phyloP scores from a whole-genome alignment of 306 rosid genomes.

The Luffa acutangula region DNA sequence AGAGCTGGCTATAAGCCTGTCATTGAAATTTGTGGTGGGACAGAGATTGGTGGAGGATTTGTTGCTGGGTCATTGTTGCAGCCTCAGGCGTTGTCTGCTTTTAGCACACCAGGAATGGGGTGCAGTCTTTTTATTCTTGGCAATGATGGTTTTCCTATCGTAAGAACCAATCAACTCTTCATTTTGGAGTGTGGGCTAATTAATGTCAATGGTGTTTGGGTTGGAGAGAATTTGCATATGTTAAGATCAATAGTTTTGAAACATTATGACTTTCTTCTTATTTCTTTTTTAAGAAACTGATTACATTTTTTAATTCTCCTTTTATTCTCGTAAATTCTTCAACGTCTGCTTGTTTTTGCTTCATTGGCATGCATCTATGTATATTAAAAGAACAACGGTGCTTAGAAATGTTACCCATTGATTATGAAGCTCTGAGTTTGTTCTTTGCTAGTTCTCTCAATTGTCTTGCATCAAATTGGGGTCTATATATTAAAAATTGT shows the following conservation, averaged over 20 bases:
- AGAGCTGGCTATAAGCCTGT: conserved; percentile 89
- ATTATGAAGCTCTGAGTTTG: neutral
- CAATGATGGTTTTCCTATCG: conserved; percentile 62
- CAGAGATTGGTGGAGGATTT: conserved; percentile 91
- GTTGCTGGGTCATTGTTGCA: conserved; percentile 73
- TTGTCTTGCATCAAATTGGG: neutral
- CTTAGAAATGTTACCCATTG: neutral
- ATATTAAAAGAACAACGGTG: neutral
- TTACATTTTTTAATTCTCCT: neutral
- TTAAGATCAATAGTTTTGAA: neutral
- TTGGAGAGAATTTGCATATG: neutral
- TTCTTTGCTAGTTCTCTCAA: neutral
- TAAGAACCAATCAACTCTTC: conserved; percentile 27
- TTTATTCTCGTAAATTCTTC: neutral
- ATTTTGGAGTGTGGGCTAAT: neutral
- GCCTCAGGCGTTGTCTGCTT: conserved; percentile 85
- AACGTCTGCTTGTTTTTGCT: neutral
- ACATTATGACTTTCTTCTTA: neutral
- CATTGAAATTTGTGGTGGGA: conserved; percentile 91
- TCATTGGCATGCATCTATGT: neutral
- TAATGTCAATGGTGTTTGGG: conserved; percentile 2
- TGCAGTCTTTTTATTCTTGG: conserved; percentile 73
- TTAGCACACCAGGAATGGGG: conserved; percentile 91
- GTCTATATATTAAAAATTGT: neutral
- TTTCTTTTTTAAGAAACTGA: neutral